Conservation (phyloP, 495 filamentous ascomycete species). For the Parachaetomium inaequale region DNA sequence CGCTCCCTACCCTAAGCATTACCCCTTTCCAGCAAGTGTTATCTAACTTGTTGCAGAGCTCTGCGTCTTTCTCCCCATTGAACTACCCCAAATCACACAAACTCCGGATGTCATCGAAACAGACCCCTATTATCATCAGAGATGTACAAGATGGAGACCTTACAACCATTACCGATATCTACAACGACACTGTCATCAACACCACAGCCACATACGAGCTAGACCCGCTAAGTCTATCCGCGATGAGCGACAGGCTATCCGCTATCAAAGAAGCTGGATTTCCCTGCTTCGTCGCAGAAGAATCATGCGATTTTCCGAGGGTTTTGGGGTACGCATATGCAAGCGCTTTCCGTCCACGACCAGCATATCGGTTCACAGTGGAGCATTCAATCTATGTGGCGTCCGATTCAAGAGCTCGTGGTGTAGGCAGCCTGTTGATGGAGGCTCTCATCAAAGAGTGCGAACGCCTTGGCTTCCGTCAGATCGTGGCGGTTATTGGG, state of each 20-base stretch:
- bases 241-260: neutral
- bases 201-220: slow-evolving; percentile 10
- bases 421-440: slow-evolving; percentile 5
- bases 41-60: too few relatives aligned
- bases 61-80: too few relatives aligned
- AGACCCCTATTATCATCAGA: neutral
- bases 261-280: neutral
- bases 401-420: neutral
- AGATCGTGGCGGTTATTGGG: slow-evolving; percentile 10
- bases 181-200: slow-evolving; percentile 7
- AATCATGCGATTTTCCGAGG: too few relatives aligned
- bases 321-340: slow-evolving; percentile 12
- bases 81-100: too few relatives aligned
- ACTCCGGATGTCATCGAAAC: too few relatives aligned
- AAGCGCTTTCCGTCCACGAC: slow-evolving; percentile 5
- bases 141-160: neutral
- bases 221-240: neutral
- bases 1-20: too few relatives aligned
- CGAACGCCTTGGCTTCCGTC: neutral
- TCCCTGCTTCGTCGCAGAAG: slow-evolving; percentile 7
- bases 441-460: neutral
- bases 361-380: slow-evolving; percentile 4
- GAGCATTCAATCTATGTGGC: slow-evolving; percentile 11
- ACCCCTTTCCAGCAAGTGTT: too few relatives aligned
- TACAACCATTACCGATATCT: slow-evolving; percentile 8